These are phyloP conservation scores for Corylus americana DNA, from an alignment of 306 rosid species.

Conservation along the genomic window DNA sequence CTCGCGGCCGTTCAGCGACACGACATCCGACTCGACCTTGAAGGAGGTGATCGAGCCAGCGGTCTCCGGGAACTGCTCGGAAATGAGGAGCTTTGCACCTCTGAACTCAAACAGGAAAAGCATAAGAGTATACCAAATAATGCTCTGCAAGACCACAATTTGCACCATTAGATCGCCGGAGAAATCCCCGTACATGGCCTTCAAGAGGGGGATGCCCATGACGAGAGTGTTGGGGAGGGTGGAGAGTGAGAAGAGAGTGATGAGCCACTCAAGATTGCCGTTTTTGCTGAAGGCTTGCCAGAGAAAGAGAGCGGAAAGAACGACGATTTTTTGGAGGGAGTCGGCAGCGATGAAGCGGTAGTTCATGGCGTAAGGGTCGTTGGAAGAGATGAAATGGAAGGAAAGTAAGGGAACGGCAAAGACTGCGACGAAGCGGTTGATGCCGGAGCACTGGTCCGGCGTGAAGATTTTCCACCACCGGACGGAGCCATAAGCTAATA, in stretches of 20 bases:
- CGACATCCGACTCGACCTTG: conserved; percentile 72
- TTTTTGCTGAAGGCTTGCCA: conserved; percentile 68
- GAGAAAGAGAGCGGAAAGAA: conserved; percentile 58
- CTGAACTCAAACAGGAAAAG: conserved; percentile 78
- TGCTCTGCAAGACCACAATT: conserved; percentile 79
- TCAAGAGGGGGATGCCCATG: conserved; percentile 79
- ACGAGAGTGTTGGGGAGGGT: conserved; percentile 88
- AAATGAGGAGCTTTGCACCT: conserved; percentile 72
- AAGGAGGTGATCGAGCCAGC: conserved; percentile 81
- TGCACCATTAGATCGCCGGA: conserved; percentile 79
- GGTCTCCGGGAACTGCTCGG: conserved; percentile 79
- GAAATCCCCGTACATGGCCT: conserved; percentile 81
- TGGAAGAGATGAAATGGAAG: conserved; percentile 80
- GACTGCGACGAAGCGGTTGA: conserved; percentile 79
- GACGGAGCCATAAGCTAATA: conserved; percentile 77
- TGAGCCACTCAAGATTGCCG: conserved; percentile 72
- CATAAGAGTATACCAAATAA: conserved; percentile 86
- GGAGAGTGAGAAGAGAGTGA: conserved; percentile 83
- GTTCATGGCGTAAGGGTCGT: conserved; percentile 76
- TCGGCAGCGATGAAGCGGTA: conserved; percentile 85
- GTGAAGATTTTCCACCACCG: conserved; percentile 89
- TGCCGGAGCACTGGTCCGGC: conserved; percentile 84
- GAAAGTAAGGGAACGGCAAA: conserved; percentile 84
- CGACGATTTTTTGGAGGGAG: conserved; percentile 68
- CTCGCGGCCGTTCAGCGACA: conserved; percentile 75